Conservation (phyloP, 768 basidiomycete species). For the Leccinum subgranulosum region DNA sequence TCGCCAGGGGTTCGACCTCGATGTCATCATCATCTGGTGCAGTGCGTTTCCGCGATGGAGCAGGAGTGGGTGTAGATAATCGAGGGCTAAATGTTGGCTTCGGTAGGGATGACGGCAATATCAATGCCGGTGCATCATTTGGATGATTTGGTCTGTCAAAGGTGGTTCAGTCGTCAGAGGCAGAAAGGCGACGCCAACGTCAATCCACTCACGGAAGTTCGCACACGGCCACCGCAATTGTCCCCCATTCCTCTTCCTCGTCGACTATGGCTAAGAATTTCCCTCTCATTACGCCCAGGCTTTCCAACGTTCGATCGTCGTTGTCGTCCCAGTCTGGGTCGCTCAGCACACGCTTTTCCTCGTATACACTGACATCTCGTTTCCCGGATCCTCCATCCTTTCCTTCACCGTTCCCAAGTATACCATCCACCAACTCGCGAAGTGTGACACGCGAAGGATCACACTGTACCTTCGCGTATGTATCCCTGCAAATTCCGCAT, state of each 20-base stretch:
- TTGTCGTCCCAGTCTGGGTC: conserved; percentile 97
- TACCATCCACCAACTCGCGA: conserved; percentile 64
- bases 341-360: conserved; percentile 81
- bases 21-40: conserved; percentile 57
- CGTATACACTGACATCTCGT: conserved; percentile 77
- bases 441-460: conserved; percentile 69
- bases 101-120: conserved; percentile 67
- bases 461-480: conserved; percentile 71
- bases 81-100: conserved; percentile 46
- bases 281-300: conserved; percentile 74
- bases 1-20: conserved; percentile 55
- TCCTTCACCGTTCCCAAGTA: conserved; percentile 53
- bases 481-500: conserved; percentile 86
- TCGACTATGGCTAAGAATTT: conserved; percentile 89
- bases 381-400: conserved; percentile 34
- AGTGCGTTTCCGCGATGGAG: conserved; percentile 53
- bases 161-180: background rate
- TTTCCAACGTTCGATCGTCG: conserved; percentile 71
- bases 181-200: background rate
- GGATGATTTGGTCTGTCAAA: conserved; percentile 53
- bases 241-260: conserved; percentile 76
- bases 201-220: conserved; percentile 60
- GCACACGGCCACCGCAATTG: conserved; percentile 68
- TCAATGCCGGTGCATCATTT: conserved; percentile 46
- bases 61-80: conserved; percentile 35